These are phyloP conservation scores for Gossypium longicalyx DNA, from an alignment of 345 rosid species.

Conservation along the genomic window DNA sequence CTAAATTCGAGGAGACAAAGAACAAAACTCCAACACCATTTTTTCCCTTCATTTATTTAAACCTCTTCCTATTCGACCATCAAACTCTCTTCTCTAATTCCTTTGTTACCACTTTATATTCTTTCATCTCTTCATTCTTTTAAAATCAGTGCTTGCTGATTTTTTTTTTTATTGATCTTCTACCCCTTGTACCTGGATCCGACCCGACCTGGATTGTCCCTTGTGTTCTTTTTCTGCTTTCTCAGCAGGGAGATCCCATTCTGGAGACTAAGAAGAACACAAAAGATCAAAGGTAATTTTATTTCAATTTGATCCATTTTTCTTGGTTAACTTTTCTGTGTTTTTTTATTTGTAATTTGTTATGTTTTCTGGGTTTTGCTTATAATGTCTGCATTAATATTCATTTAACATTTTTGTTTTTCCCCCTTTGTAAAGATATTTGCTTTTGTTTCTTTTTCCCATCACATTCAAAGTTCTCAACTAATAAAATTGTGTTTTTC, in stretches of 20 bases:
- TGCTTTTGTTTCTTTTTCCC: neutral
- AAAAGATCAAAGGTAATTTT: constrained; percentile 13
- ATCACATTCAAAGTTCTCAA: neutral
- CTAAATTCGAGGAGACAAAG: neutral
- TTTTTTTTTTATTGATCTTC: neutral
- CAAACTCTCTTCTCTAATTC: neutral
- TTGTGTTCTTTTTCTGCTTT: constrained; percentile 4
- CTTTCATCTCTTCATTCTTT: neutral
- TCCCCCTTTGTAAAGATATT: neutral
- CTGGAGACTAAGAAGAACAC: neutral
- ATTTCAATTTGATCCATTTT: neutral
- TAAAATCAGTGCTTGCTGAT: neutral
- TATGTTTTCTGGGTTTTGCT: neutral
- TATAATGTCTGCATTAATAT: neutral
- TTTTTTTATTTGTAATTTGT: neutral
- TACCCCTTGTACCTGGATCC: neutral
- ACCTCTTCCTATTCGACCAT: neutral
- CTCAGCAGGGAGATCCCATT: constrained; percentile 16
- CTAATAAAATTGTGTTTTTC: neutral
- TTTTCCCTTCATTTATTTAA: neutral
- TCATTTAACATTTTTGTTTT: neutral
- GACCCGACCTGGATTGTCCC: neutral
- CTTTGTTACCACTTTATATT: neutral
- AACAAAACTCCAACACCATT: neutral
- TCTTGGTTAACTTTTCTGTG: neutral